Base-by-base conservation (phyloP, 352 stramenopile genomes). In the Phytophthora agathidicida region DNA sequence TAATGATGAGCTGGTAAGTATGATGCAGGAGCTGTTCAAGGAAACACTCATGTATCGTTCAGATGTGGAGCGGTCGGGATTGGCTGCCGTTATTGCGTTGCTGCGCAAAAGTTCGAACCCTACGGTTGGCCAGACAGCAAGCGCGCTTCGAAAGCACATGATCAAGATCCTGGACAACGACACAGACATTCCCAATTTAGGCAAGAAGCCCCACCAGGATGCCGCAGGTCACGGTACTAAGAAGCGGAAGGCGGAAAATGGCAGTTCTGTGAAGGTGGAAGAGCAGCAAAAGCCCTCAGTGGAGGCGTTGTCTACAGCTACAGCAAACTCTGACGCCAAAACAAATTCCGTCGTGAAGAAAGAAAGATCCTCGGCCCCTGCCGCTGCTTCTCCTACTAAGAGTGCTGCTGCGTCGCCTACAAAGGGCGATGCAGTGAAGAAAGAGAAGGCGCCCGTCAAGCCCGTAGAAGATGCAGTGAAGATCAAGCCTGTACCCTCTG, bases 111-210 rank as follows among this genome's bases (percentile, higher is more conserved):
- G 69, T 31, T 64, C 61, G 19, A 93, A 80, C 41, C 78, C 82
- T 3, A 91, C 83, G 1, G 78, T 94, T 0, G 77, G 77, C 0
- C 61, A 84, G 33, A 90, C 86, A 2, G 82, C 86, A 1, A 94
- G 82, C 46, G 82, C 81, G 7, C 60, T 94, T 45, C 81, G 86
- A 45, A 93, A 90, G 59, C 82, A 92, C 60, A 65, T 93, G 60
- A 93, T 92, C 20, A 71, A 71, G 2, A 81, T 90, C 7, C 48
- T 93, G 48, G 54, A 75, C 11, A 60, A 83, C 14, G 81, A 90
- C 42, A 83, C 69, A 37, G 56, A 67, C 0, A 63, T 54, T 28
- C 43, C 68, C 22, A 36, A 60, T 24, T 31, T 65, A 16, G 59
- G 60, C 22, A 88, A 85, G 53, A 85, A 77, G 38, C 6, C 44